These are phyloP conservation scores for Sporothrix brunneoviolacea DNA, from an alignment of 2,329 filamentous ascomycete species.

Conservation along the genomic window DNA sequence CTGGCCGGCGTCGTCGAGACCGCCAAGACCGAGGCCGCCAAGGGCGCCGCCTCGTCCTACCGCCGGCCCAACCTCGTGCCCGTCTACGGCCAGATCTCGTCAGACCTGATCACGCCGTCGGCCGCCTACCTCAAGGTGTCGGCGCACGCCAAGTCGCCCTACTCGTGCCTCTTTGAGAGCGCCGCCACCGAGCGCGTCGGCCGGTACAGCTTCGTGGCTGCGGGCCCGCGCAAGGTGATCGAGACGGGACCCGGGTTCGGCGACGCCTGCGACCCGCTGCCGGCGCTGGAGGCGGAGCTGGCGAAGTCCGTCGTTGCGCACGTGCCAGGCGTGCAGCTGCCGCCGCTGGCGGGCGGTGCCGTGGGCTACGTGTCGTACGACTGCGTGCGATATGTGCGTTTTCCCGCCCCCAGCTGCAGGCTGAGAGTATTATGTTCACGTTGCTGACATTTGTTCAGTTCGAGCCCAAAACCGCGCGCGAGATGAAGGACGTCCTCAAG, in stretches of 20 bases:
- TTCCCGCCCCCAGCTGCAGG: not conserved
- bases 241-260: conserved; percentile 85
- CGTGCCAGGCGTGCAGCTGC: conserved; percentile 74
- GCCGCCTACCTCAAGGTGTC: conserved; percentile 90
- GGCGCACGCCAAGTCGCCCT: conserved; percentile 58
- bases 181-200: conserved; percentile 87
- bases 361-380: conserved; percentile 98
- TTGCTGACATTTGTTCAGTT: too few species aligned
- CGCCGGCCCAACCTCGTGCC: conserved; percentile 20
- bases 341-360: conserved; percentile 82
- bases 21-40: conserved; percentile 12
- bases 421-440: too few species aligned
- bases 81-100: conserved; percentile 32
- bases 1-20: conserved; percentile 13
- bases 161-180: conserved; percentile 90
- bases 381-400: conserved; percentile 63
- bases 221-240: conserved; percentile 70
- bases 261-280: conserved; percentile 75
- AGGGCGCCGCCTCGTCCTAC: conserved; percentile 12
- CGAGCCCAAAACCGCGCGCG: conserved; percentile 87
- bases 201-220: conserved; percentile 82
- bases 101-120: conserved; percentile 91
- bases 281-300: conserved; percentile 74
- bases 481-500: conserved; percentile 78
- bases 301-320: conserved; percentile 70